Evolutionary conservation across 108 stramenopile species (phyloP), one percentile per base, ranked within the genome.

Genomic region (Phaeodactylum tricornutum): DNA sequence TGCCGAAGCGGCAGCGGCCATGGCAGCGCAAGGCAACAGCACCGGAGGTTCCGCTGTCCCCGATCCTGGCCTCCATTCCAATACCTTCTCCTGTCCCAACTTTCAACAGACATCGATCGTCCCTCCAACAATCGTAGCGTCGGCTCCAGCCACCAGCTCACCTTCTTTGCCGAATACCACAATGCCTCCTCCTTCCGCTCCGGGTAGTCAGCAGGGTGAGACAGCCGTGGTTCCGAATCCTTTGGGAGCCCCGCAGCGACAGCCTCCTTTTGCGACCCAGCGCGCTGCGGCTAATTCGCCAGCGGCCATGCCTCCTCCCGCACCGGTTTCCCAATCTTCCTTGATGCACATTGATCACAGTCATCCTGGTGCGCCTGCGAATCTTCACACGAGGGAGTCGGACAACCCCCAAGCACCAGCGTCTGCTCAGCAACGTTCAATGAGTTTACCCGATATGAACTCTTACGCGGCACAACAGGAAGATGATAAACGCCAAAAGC

Each of bases 401-500:
- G 37, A 17, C 24, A 9, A 12, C 30, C 50, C 39, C 15, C 55
- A 51, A 45, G 20, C 40, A 17, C 1, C 36, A n/a, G 31, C 60
- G 12, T 45, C 24, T 39, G 23, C 39, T 14, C 26, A 35, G 35
- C 44, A 64, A 31, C 61, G 75, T n/a, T 69, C 73, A 16, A 23
- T 75, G 38, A 79, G 80, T 14, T 57, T 86, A 61, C 84, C 89
- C 0, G 84, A 84, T 43, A 84, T 86, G 74, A 62, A 66, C 3
- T 59, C 72, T 0, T 84, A 82, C 68, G 61, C 79, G 14, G 72
- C 75, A 22, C 68, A 79, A 43, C 81, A 70, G 17, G 83, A 81
- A 58, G 90, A 92, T 64, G 79, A 80, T 43, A 91, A 91, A 56
- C 59, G 90, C 21, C 50, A 71, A 19, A 92, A 92, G 55, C 61